These are phyloP conservation scores for Kazachstania martiniae DNA, from an alignment of 805 yeast genomes.

Conservation along the genomic window DNA sequence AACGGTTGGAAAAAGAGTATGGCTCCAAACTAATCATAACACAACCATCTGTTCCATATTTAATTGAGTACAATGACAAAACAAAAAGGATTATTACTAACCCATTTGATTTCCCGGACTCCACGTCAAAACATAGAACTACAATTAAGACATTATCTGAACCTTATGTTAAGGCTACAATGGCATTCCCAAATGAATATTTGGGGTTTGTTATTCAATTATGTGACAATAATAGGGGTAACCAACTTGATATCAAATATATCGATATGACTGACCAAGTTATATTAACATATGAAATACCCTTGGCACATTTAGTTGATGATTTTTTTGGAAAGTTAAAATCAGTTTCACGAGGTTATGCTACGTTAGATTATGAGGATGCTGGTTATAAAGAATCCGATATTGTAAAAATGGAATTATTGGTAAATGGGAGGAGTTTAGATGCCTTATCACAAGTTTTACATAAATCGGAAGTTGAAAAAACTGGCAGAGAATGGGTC, in stretches of 20 bases:
- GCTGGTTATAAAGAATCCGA: conserved; percentile 75
- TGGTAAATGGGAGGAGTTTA: conserved; percentile 80
- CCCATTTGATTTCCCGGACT: conserved; percentile 86
- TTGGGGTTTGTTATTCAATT: conserved; percentile 78
- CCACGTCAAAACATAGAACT: conserved; percentile 19
- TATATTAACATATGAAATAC: conserved; percentile 65
- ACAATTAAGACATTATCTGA: conserved; percentile 47
- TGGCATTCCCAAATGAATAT: conserved; percentile 86
- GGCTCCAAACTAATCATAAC: conserved; percentile 89
- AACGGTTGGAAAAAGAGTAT: conserved; percentile 83
- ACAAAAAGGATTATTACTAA: conserved; percentile 59
- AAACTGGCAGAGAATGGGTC: conserved; percentile 73
- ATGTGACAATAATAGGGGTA: conserved; percentile 77
- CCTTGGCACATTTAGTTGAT: conserved; percentile 83
- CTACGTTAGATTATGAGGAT: conserved; percentile 90
- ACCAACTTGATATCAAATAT: conserved; percentile 69
- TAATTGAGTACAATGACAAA: conserved; percentile 59
- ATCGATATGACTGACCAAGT: conserved; percentile 67
- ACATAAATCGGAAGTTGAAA: conserved; percentile 69
- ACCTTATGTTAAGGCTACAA: conserved; percentile 82
- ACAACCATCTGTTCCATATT: conserved; percentile 92
- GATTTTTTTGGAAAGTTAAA: conserved; percentile 92
- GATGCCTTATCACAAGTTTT: conserved; percentile 89
- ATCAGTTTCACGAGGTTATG: conserved; percentile 85
- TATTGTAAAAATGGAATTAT: conserved; percentile 74